phyloP scores from a whole-genome alignment of 345 rosid genomes.

The Syzygium aqueum region DNA sequence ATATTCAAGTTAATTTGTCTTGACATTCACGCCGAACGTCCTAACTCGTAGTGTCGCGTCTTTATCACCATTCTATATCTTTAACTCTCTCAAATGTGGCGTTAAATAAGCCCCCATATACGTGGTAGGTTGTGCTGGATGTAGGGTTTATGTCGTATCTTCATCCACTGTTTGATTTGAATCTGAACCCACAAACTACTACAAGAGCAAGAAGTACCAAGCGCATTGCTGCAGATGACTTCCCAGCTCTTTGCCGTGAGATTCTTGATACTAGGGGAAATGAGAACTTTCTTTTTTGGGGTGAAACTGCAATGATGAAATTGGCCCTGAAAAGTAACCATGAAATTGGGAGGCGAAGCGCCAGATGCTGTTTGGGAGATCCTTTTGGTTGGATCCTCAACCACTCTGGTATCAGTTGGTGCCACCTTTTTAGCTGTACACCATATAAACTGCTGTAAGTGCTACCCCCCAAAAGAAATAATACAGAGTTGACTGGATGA shows the following conservation, averaged over 20 bases:
- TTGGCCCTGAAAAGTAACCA: not conserved
- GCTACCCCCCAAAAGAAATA: not conserved
- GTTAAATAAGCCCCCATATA: not conserved
- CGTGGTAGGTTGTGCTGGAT: not conserved
- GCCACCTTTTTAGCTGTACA: not conserved
- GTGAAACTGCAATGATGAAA: not conserved
- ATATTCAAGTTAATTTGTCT: not conserved
- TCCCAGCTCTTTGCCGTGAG: not conserved
- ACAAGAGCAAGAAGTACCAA: not conserved
- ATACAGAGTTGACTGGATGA: not conserved
- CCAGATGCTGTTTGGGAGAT: not conserved
- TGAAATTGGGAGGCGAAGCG: not conserved
- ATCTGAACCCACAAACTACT: not conserved
- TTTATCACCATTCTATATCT: not conserved
- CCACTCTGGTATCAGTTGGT: not conserved
- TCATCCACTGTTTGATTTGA: not conserved
- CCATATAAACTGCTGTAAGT: not conserved
- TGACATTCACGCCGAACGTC: not conserved
- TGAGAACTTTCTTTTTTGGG: not conserved
- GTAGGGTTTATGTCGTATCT: not conserved
- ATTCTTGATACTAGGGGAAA: not conserved
- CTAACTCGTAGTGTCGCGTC: not conserved
- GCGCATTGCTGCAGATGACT: not conserved
- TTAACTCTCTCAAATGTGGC: not conserved
- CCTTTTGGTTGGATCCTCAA: not conserved